phyloP scores from a whole-genome alignment of 805 yeast genomes.

The Pichia exigua region DNA sequence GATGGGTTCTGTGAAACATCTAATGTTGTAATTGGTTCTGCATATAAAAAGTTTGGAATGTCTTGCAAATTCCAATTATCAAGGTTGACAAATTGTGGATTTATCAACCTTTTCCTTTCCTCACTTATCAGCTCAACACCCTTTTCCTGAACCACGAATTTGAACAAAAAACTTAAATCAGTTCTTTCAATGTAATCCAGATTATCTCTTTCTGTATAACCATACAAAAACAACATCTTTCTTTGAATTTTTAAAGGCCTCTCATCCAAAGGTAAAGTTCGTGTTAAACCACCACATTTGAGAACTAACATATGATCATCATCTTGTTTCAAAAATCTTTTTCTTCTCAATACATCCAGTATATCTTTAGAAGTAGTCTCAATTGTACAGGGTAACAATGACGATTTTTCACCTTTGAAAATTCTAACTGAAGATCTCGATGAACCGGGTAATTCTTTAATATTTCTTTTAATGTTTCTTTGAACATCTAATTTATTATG shows the following conservation, averaged over 20 bases:
- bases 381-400: constrained; percentile 70
- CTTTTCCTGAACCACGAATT: constrained; percentile 73
- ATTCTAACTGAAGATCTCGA: constrained; percentile 47
- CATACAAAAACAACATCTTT: constrained; percentile 63
- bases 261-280: constrained; percentile 64
- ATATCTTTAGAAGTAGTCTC: constrained; percentile 73
- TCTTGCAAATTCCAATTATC: constrained; percentile 69
- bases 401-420: constrained; percentile 74
- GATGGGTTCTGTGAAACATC: constrained; percentile 87
- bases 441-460: constrained; percentile 23
- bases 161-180: constrained; percentile 74
- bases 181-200: constrained; percentile 74
- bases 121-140: constrained; percentile 33
- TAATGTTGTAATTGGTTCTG: constrained; percentile 70
- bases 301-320: constrained; percentile 72
- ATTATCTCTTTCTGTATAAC: constrained; percentile 71
- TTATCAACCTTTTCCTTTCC: constrained; percentile 35
- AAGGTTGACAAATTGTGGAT: constrained; percentile 67
- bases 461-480: background rate
- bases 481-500: background rate
- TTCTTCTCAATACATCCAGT: constrained; percentile 61
- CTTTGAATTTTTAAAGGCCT: constrained; percentile 73
- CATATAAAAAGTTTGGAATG: constrained; percentile 76
- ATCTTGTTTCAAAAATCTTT: constrained; percentile 62
- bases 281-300: constrained; percentile 67